Evolutionary conservation across 2,329 filamentous ascomycete genomes (phyloP).

Genomic region (Colletotrichum lindemuthianum): DNA sequence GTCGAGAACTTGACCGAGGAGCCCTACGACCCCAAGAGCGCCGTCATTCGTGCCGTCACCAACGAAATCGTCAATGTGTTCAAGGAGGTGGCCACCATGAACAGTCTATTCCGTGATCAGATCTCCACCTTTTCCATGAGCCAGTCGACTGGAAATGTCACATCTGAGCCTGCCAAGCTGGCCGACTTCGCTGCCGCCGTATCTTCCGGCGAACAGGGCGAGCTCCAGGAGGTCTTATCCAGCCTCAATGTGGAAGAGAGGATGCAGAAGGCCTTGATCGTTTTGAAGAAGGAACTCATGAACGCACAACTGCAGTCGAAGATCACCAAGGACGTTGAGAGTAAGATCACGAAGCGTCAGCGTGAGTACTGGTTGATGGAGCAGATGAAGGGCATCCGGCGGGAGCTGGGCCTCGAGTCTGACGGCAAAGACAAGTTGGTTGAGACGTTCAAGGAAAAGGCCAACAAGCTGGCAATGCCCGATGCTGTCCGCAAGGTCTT

Average conservation of each 20-base stretch:
- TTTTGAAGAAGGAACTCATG: slow-evolving; percentile 98
- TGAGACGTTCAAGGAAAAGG: slow-evolving; percentile 97
- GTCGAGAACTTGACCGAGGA: slow-evolving; percentile 93
- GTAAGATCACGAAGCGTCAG: slow-evolving; percentile 96
- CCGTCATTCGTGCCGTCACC: slow-evolving; percentile 88
- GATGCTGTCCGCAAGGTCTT: slow-evolving; percentile 97
- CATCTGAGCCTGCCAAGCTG: slow-evolving; percentile 92
- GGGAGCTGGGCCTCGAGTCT: slow-evolving; percentile 94
- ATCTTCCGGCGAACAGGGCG: slow-evolving; percentile 89
- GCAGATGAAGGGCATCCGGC: slow-evolving; percentile 98
- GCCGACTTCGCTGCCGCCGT: slow-evolving; percentile 98
- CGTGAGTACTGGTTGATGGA: slow-evolving; percentile 99
- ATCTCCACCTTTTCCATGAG: slow-evolving; percentile 98
- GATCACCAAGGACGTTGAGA: slow-evolving; percentile 97
- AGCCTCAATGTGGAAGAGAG: slow-evolving; percentile 92
- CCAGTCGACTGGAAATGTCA: slow-evolving; percentile 93
- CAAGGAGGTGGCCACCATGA: slow-evolving; percentile 94
- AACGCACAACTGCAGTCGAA: slow-evolving; percentile 97
- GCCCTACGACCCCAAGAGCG: slow-evolving; percentile 88
- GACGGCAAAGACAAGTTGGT: slow-evolving; percentile 98
- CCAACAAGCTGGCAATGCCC: slow-evolving; percentile 92
- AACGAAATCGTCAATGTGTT: slow-evolving; percentile 99
- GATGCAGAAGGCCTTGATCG: slow-evolving; percentile 88
- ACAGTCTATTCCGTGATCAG: slow-evolving; percentile 95
- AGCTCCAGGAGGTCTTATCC: slow-evolving; percentile 91